Evolutionary conservation across 768 basidiomycete genomes (phyloP).

Genomic region (Calocybe gangraenosa): DNA sequence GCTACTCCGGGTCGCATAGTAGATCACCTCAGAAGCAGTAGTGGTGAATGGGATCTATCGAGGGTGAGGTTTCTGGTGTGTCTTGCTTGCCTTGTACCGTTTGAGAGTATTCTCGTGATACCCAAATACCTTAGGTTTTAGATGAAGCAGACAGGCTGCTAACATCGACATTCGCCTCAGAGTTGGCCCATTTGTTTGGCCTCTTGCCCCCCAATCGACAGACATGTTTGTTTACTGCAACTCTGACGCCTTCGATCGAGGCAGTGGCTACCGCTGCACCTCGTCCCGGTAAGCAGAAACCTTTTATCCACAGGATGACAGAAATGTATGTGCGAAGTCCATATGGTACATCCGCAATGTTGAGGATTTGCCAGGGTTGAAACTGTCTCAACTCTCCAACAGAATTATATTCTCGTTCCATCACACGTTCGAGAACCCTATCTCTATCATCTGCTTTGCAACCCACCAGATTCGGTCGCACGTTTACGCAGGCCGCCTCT

Average conservation of each 20-base stretch:
- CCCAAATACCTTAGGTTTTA: slow-evolving; percentile 55
- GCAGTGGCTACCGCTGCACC: slow-evolving; percentile 68
- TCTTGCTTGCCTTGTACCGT: slow-evolving; percentile 1
- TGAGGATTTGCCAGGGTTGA: slow-evolving; percentile 55
- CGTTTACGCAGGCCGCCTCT: slow-evolving; percentile 64
- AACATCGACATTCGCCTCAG: slow-evolving; percentile 84
- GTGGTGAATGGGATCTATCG: slow-evolving; percentile 79
- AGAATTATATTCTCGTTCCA: slow-evolving; percentile 88
- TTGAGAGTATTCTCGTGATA: not conserved
- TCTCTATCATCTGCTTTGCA: slow-evolving; percentile 82
- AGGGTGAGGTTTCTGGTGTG: slow-evolving; percentile 81
- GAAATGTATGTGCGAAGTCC: slow-evolving; percentile 57
- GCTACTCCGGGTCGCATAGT: slow-evolving; percentile 96
- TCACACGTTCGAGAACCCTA: slow-evolving; percentile 93
- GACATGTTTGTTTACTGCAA: slow-evolving; percentile 96
- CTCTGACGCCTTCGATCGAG: slow-evolving; percentile 84
- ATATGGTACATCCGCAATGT: not conserved
- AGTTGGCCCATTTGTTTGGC: slow-evolving; percentile 73
- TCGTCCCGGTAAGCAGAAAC: slow-evolving; percentile 76
- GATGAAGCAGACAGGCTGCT: slow-evolving; percentile 96
- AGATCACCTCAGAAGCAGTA: slow-evolving; percentile 79
- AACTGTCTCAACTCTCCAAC: slow-evolving; percentile 85
- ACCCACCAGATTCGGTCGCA: slow-evolving; percentile 78
- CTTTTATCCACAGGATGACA: slow-evolving; percentile 79
- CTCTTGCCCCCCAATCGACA: slow-evolving; percentile 83